These are phyloP conservation scores for Epithemia pelagica DNA, from an alignment of 108 stramenopile species.

Conservation along the genomic window DNA sequence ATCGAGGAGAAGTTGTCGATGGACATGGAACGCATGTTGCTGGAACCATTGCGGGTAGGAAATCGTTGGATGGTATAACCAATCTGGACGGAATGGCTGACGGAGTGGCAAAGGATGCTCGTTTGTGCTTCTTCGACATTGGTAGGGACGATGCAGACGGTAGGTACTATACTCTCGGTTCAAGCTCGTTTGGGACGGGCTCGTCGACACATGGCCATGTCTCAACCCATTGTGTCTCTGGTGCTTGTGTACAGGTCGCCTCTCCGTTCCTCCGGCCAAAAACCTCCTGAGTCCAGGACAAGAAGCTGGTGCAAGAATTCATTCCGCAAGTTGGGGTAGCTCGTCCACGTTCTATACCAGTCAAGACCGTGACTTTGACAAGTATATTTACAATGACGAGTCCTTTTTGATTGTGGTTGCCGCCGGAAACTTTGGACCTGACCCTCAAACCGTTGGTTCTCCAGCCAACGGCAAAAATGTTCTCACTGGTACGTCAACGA, in stretches of 20 bases:
- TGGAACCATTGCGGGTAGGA: conserved; percentile 32
- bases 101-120: conserved; percentile 34
- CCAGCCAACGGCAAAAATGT: conserved; percentile 65
- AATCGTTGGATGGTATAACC: conserved; percentile 23
- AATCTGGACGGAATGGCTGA: conserved; percentile 29
- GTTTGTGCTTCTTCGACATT: conserved; percentile 47
- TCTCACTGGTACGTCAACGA: conserved; percentile 16
- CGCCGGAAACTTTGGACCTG: conserved; percentile 67
- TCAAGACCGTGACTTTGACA: conserved; percentile 23
- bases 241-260: not conserved
- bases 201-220: too few species aligned
- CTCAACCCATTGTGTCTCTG: not conserved
- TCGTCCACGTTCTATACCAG: conserved; percentile 20
- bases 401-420: conserved; percentile 61
- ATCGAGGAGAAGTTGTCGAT: conserved; percentile 16
- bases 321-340: conserved; percentile 40
- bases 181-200: too few species aligned
- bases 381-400: conserved; percentile 21
- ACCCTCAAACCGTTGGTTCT: conserved; percentile 34
- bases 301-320: conserved; percentile 20
- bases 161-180: conserved; percentile 22
- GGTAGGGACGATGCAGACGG: conserved; percentile 12
- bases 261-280: not conserved
- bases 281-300: not conserved
- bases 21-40: conserved; percentile 49